Evolutionary conservation across 306 rosid species (phyloP), one percentile per base, ranked within the genome.

Genomic region (Vicia sativa): DNA sequence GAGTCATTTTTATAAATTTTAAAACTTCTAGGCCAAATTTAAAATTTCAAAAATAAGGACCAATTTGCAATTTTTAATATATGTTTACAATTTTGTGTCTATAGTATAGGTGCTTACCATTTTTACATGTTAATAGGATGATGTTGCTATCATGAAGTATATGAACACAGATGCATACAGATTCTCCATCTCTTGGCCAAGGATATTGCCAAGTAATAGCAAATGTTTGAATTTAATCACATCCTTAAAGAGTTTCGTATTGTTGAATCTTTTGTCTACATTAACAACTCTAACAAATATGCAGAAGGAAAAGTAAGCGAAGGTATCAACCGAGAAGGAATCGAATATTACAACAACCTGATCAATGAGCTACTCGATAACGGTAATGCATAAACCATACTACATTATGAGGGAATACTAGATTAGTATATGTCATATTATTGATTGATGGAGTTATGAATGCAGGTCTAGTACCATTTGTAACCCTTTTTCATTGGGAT

Each of bases 171-270:
- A 88, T 83, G 87, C 93, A 3, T 86, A 83, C 45, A 81, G 91
- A 67, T 81, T 91, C 73, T 91, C 97, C 34, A 83, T 91, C 37
- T 74, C 97, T n/a, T 91, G 97, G 96, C 28, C 97, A 13, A 80
- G 93, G 82, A 35, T 88, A 42, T 52, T 88, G 25, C 89, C 97
- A 55, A 84, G 96, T 88, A 84, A 75, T 55, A 55, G 76, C 5
- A 8, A 43, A 60, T 44, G 31, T 60, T 59, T 62, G 4, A 14
- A 60, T 41, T 67, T 43, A 60, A 1, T 67, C 44, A 31, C 56
- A 43, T 57, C 9, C 46, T 56, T 55, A 35, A 45, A 9, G 12
- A 25, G 46, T 77, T 70, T 63, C 42, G 12, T 41, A 13, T 13
- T n/a, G 8, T 58, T 28, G n/a, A 67, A 72, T 23, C 37, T 64